Conservation (phyloP, 345 rosid genomes). For the Leavenworthia alabamica region DNA sequence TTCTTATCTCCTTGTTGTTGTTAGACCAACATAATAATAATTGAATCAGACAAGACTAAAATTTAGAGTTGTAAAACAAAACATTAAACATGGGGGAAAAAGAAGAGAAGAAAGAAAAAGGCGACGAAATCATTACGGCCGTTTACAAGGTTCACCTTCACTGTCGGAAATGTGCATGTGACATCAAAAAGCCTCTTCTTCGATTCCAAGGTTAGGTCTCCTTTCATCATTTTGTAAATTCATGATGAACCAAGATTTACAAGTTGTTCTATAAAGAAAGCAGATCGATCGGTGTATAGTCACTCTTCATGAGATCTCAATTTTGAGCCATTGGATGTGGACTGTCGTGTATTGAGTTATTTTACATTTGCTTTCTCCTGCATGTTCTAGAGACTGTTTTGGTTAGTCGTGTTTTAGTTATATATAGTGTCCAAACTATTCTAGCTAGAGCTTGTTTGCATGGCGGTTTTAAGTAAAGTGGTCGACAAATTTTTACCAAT, state of each 20-base stretch:
- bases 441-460: not conserved
- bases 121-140: slow-evolving; percentile 43
- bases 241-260: not conserved
- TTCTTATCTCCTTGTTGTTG: slow-evolving; percentile 7
- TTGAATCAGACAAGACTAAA: not conserved
- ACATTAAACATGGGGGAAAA: slow-evolving; percentile 31
- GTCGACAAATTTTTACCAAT: not conserved
- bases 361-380: not conserved
- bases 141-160: slow-evolving; percentile 78
- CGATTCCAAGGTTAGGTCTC: slow-evolving; percentile 26
- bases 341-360: not conserved
- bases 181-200: slow-evolving; percentile 62
- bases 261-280: not conserved
- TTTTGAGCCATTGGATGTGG: not conserved
- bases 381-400: not conserved
- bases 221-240: not conserved
- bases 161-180: slow-evolving; percentile 60
- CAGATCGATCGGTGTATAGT: not conserved
- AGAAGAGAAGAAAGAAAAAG: slow-evolving; percentile 36
- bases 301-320: not conserved
- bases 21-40: slow-evolving; percentile 5
- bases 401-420: not conserved
- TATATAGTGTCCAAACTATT: not conserved
- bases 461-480: not conserved
- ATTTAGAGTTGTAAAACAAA: not conserved